These are phyloP conservation scores for Rhizophagus clarus DNA, from an alignment of 192 early-diverging fungal species.

Conservation along the genomic window DNA sequence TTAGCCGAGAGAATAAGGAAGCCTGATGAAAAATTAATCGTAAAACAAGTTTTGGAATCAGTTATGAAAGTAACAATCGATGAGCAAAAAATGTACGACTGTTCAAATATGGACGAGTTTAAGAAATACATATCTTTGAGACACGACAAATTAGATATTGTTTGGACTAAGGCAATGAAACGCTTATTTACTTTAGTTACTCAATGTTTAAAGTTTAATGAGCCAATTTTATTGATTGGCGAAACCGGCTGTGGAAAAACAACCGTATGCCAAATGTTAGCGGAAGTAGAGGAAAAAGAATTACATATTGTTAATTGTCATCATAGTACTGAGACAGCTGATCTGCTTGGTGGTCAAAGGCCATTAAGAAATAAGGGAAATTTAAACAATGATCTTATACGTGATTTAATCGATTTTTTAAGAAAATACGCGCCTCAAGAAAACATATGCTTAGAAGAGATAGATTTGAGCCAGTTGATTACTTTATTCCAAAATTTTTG, in stretches of 20 bases:
- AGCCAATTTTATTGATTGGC: conserved; percentile 94
- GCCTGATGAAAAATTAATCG: conserved; percentile 78
- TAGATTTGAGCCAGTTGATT: conserved; percentile 39
- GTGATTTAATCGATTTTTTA: conserved; percentile 41
- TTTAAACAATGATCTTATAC: conserved; percentile 52
- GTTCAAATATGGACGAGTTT: conserved; percentile 55
- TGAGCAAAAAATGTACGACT: conserved; percentile 65
- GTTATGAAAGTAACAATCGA: conserved; percentile 74
- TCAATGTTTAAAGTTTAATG: conserved; percentile 75
- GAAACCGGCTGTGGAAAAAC: conserved; percentile 99
- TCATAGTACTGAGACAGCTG: conserved; percentile 92
- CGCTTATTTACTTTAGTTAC: conserved; percentile 84
- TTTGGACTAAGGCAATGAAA: conserved; percentile 96
- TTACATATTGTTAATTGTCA: conserved; percentile 96
- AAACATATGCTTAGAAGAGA: conserved; percentile 32
- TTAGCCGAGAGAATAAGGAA: conserved; percentile 87
- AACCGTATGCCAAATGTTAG: conserved; percentile 93
- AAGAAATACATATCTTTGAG: conserved; percentile 26
- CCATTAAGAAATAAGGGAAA: conserved; percentile 79
- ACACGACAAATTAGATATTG: conserved; percentile 51
- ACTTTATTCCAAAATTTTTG: conserved; percentile 36
- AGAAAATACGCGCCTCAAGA: conserved; percentile 24
- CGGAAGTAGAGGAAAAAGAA: conserved; percentile 59
- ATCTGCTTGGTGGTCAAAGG: conserved; percentile 92
- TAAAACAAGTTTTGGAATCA: conserved; percentile 81